Evolutionary conservation across 495 filamentous ascomycete species (phyloP).

Genomic region (Aspergillus ostianus): DNA sequence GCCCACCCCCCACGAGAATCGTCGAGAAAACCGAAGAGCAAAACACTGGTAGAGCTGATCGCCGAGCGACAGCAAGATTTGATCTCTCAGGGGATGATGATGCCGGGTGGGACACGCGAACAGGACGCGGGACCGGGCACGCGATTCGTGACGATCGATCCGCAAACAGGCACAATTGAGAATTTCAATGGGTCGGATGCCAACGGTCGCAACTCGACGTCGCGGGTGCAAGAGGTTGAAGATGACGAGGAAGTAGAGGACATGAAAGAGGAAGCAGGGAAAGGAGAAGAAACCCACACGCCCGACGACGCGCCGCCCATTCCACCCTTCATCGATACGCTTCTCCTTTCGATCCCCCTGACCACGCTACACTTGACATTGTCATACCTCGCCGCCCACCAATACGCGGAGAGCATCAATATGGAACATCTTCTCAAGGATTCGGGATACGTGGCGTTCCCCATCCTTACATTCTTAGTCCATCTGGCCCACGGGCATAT

Average conservation of each 20-base stretch:
- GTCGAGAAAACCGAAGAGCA: slow-evolving; percentile 30
- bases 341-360: slow-evolving; percentile 61
- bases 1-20: slow-evolving; percentile 32
- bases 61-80: slow-evolving; percentile 46
- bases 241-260: neutral
- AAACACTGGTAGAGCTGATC: slow-evolving; percentile 52
- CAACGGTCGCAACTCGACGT: neutral
- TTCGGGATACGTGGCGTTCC: slow-evolving; percentile 36
- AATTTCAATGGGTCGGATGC: slow-evolving; percentile 22
- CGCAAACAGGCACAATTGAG: slow-evolving; percentile 31
- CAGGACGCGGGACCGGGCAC: slow-evolving; percentile 10
- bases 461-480: slow-evolving; percentile 41
- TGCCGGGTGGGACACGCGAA: slow-evolving; percentile 6
- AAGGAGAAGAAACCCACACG: slow-evolving; percentile 11
- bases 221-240: neutral
- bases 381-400: slow-evolving; percentile 86
- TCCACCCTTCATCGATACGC: slow-evolving; percentile 46
- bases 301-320: slow-evolving; percentile 24
- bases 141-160: slow-evolving; percentile 40
- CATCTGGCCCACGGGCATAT: slow-evolving; percentile 49
- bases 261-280: neutral
- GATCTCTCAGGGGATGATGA: slow-evolving; percentile 10
- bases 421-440: slow-evolving; percentile 56
- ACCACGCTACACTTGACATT: slow-evolving; percentile 83
- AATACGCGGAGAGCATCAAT: slow-evolving; percentile 43